Evolutionary conservation across 2,329 filamentous ascomycete species (phyloP).

Genomic region (Colletotrichum sojae): DNA sequence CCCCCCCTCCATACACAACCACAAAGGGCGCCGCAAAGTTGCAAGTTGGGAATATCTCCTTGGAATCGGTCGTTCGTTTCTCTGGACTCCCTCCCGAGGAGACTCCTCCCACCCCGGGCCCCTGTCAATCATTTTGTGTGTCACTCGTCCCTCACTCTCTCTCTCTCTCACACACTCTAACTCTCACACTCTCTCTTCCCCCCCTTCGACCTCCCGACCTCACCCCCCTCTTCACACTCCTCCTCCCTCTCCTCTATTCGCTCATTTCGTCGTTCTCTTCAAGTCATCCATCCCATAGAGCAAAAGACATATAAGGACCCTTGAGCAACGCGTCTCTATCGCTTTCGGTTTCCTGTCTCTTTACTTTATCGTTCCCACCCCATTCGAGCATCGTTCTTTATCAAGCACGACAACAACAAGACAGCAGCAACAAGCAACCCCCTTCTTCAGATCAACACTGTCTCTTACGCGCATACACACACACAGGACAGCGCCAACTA

Average conservation of each 20-base stretch:
- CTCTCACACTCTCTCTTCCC: conserved; percentile 49
- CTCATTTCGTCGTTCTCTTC: conserved; percentile 70
- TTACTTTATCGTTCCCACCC: conserved; percentile 43
- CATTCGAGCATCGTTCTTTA: conserved; percentile 41
- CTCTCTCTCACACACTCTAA: too few species aligned
- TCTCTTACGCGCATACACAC: conserved; percentile 16
- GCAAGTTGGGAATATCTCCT: conserved; percentile 65
- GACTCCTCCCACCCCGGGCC: conserved; percentile 69
- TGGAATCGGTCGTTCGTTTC: conserved; percentile 59
- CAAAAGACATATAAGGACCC: conserved; percentile 36
- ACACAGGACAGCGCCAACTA: conserved; percentile 22
- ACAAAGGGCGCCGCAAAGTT: conserved; percentile 71
- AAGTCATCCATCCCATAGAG: conserved; percentile 44
- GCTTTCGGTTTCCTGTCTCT: conserved; percentile 54
- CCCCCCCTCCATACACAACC: conserved; percentile 65
- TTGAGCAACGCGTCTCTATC: conserved; percentile 36
- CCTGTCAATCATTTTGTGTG: conserved; percentile 62
- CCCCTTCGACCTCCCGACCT: conserved; percentile 48
- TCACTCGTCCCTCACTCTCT: conserved; percentile 51
- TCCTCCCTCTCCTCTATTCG: conserved; percentile 42
- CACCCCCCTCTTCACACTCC: conserved; percentile 50
- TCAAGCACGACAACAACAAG: conserved; percentile 23
- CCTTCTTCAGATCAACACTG: conserved; percentile 30
- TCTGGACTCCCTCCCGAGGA: conserved; percentile 50
- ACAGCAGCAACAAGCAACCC: conserved; percentile 16